Percentiles rank a stretch among this genome's conserved stretches.
Conservation (phyloP, 371 early-diverging fungal genomes). For the Rhizopus arrhizus region DNA sequence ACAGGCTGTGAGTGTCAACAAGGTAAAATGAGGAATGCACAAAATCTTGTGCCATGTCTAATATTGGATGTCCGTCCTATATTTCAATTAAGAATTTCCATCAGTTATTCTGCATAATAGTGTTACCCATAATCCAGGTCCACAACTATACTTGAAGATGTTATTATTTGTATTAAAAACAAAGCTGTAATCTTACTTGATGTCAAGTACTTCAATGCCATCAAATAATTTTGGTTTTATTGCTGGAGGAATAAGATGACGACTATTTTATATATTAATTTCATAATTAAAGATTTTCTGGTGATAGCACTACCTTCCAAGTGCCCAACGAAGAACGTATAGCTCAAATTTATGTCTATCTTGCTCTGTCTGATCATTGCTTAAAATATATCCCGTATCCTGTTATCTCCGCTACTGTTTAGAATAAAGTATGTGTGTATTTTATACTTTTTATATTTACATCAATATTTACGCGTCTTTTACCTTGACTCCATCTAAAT, state of each 20-base stretch:
- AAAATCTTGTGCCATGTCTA: slow-evolving; percentile 29
- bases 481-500: slow-evolving; percentile 15
- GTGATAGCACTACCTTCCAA: slow-evolving; percentile 4
- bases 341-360: slow-evolving; percentile 17
- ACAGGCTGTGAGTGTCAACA: slow-evolving; percentile 10
- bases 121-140: slow-evolving; percentile 30
- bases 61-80: slow-evolving; percentile 24
- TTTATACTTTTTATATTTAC: not conserved
- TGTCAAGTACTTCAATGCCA: slow-evolving; percentile 20
- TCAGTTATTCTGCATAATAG: not conserved
- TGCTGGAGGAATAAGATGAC: slow-evolving; percentile 19
- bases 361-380: slow-evolving; percentile 12
- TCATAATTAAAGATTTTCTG: not conserved
- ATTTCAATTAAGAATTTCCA: not conserved
- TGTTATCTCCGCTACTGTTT: not conserved
- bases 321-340: slow-evolving; percentile 22
- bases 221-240: slow-evolving; percentile 10
- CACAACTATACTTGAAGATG: slow-evolving; percentile 12
- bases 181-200: slow-evolving; percentile 14
- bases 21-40: slow-evolving; percentile 18
- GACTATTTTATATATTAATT: slow-evolving; percentile 4
- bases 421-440: not conserved
- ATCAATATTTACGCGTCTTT: not conserved
- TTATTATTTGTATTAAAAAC: not conserved
- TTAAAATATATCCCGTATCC: slow-evolving; percentile 7